Conservation (phyloP, 1,284 basidiomycete genomes). For the Naganishia cerealis region DNA sequence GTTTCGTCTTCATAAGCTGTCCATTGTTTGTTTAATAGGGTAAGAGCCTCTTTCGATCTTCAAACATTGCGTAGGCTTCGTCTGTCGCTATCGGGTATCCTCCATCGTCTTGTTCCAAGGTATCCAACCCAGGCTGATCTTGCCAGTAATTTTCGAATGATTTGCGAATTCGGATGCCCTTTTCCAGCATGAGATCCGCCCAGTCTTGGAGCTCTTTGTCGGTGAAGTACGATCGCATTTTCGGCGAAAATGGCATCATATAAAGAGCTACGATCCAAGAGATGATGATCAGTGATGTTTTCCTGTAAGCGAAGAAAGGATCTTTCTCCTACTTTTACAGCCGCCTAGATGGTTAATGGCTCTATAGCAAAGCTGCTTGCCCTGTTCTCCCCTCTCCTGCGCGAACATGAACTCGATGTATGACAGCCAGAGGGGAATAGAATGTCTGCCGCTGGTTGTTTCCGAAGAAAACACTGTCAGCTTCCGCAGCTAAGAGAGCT, state of each 20-base stretch:
- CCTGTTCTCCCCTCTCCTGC: slow-evolving; percentile 62
- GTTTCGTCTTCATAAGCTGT: neutral
- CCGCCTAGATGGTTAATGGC: slow-evolving; percentile 65
- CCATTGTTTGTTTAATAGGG: slow-evolving; percentile 12
- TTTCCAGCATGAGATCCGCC: slow-evolving; percentile 76
- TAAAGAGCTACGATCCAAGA: slow-evolving; percentile 66
- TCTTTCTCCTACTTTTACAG: slow-evolving; percentile 45
- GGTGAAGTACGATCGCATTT: slow-evolving; percentile 67
- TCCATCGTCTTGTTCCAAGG: slow-evolving; percentile 15
- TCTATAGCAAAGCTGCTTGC: slow-evolving; percentile 75
- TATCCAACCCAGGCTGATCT: neutral
- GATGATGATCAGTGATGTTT: neutral
- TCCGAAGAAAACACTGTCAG: neutral
- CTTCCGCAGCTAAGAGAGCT: neutral
- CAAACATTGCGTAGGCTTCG: slow-evolving; percentile 23
- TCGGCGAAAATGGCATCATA: slow-evolving; percentile 73
- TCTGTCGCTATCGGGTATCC: slow-evolving; percentile 31
- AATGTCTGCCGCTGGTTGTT: slow-evolving; percentile 39
- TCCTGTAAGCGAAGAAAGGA: neutral
- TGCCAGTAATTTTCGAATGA: slow-evolving; percentile 64
- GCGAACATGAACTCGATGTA: slow-evolving; percentile 80
- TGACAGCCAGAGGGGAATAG: slow-evolving; percentile 66
- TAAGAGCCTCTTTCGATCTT: slow-evolving; percentile 29
- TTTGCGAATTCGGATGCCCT: slow-evolving; percentile 69
- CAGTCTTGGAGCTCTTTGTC: slow-evolving; percentile 67